phyloP scores from a whole-genome alignment of 2,329 filamentous ascomycete species.

The Chaetomium olivaceum region DNA sequence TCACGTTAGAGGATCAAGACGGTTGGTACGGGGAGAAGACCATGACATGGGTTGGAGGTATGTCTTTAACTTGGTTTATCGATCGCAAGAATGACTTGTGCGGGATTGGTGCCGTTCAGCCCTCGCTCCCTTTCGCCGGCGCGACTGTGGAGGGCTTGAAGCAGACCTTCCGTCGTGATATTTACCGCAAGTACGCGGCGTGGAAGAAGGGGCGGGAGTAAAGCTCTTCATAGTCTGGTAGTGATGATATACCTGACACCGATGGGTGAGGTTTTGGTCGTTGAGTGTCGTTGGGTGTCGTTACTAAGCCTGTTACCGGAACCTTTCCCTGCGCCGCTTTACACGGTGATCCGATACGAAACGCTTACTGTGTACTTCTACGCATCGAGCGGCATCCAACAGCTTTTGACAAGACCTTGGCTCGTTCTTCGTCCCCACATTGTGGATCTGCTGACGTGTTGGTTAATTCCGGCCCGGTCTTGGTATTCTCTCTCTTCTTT shows the following conservation, averaged over 20 bases:
- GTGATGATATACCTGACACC: too few species aligned
- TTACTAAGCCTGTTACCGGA: not conserved
- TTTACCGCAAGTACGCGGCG: slow-evolving; percentile 43
- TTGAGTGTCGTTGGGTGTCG: too few species aligned
- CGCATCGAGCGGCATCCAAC: not conserved
- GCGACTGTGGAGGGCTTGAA: slow-evolving; percentile 39
- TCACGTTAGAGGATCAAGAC: slow-evolving; percentile 43
- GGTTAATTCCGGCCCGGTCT: not conserved
- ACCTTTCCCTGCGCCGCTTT: not conserved
- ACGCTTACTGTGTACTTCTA: not conserved
- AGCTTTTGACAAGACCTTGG: not conserved
- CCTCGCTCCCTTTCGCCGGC: slow-evolving; percentile 40
- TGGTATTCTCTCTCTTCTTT: not conserved
- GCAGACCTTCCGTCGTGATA: slow-evolving; percentile 44
- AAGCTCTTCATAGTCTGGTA: not conserved
- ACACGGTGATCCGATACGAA: not conserved
- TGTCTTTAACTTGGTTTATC: slow-evolving; percentile 51
- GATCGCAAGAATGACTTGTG: slow-evolving; percentile 26
- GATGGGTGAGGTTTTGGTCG: not conserved
- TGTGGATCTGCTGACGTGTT: slow-evolving; percentile 3
- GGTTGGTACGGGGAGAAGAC: slow-evolving; percentile 45
- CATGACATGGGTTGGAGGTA: slow-evolving; percentile 49
- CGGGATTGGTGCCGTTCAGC: slow-evolving; percentile 41
- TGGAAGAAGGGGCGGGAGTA: slow-evolving; percentile 36
- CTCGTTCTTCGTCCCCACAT: not conserved